Conservation (phyloP, 352 stramenopile species). For the Phytophthora cajani region DNA sequence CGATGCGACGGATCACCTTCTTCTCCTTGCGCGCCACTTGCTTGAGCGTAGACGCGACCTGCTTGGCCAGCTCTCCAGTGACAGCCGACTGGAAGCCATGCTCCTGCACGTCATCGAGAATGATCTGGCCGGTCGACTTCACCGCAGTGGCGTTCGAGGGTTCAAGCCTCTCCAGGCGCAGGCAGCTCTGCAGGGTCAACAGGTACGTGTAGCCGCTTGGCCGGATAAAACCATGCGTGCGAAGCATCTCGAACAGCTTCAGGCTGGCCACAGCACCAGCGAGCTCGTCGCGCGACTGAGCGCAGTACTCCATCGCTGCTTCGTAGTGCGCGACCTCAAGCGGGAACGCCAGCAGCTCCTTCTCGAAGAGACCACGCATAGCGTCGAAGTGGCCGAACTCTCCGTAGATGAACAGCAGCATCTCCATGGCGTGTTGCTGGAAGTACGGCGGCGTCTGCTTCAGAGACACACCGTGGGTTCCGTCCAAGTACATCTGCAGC, state of each 20-base stretch:
- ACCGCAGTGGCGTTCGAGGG: conserved; percentile 30
- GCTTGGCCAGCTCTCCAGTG: conserved; percentile 32
- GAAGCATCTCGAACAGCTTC: conserved; percentile 78
- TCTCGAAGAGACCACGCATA: conserved; percentile 59
- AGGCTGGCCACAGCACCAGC: conserved; percentile 56
- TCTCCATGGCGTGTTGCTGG: conserved; percentile 73
- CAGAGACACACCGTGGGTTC: conserved; percentile 45
- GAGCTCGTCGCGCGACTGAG: conserved; percentile 31
- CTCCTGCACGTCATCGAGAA: conserved; percentile 59
- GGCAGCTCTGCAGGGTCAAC: conserved; percentile 70
- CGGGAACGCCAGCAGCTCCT: conserved; percentile 55
- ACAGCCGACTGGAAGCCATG: conserved; percentile 53
- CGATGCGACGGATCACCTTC: conserved; percentile 34
- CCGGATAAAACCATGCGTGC: conserved; percentile 71
- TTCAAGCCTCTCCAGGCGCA: conserved; percentile 58
- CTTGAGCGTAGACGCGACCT: conserved; percentile 30
- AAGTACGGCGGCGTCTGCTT: conserved; percentile 62
- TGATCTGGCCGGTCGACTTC: conserved; percentile 50
- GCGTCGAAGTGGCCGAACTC: conserved; percentile 53
- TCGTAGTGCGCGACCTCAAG: conserved; percentile 71
- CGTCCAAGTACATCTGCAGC: conserved; percentile 54
- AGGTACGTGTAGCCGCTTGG: conserved; percentile 79
- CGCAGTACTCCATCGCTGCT: conserved; percentile 73
- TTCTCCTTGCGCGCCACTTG: conserved; percentile 26
- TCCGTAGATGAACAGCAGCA: conserved; percentile 75